Base-by-base conservation (phyloP, 2,329 filamentous ascomycete species). In the Elsinoe perseae region DNA sequence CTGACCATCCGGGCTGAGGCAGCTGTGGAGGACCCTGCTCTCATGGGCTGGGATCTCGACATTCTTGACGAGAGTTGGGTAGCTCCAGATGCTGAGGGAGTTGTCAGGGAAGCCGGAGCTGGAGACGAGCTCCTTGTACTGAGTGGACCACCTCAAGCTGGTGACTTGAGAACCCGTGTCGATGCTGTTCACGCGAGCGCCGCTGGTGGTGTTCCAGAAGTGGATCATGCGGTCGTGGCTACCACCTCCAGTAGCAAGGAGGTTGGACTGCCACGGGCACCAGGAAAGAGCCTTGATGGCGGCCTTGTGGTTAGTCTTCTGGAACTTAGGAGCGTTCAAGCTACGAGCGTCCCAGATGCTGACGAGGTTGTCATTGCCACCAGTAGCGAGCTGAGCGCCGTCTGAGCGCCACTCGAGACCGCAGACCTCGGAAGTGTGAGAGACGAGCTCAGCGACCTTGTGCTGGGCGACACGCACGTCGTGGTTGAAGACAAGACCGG, bases 151-250 rank as follows among this genome's bases (percentile, higher is more conserved):
- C 66, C 90, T 86, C 57, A 98, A 82, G 65, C 87, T 93, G 63
- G 93, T 98, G 57, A 98, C 95, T 73, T 98, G 93, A 46, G 90
- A 95, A 59, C 93, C 93, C 38, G 93, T 97, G 72, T 97, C 91
- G 72, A 98, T 97, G 80, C 89, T 95, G 84, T 98, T 98, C 76
- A 95, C 91, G 65, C 93, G 88, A 54, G 93, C 92, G 59, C 93
- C 93, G 3, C 92, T 95, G 20, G 93, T 97, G 46, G 91, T 95
- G 81, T 98, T 98, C 93, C 93, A 98, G 82, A 98, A 98, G 79
- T 98, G 93, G 73, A 98, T 98, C 75, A 96, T 88, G 64, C 90
- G 87, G 71, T 98, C 93, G 73, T 96, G 95, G 42, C 89, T 95
- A 64, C 93, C 93, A 68, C 93, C 93, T 57, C 93, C 93, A 42